Conservation (phyloP, 306 rosid genomes). For the Cicer pinnatifidum region DNA sequence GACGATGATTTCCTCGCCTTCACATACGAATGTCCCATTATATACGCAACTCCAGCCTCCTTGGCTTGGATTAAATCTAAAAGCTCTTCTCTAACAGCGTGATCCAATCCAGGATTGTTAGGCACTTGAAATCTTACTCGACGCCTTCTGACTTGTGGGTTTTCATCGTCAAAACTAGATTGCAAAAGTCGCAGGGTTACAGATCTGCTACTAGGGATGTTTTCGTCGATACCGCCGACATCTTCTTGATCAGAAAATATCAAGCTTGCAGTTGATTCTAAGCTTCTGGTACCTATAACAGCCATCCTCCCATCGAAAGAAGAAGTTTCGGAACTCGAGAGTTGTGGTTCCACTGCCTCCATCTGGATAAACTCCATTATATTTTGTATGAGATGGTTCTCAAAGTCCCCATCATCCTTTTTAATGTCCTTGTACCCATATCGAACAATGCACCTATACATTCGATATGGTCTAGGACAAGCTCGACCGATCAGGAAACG, state of each 20-base stretch:
- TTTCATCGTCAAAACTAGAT: constrained; percentile 68
- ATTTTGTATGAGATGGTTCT: constrained; percentile 72
- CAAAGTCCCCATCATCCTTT: constrained; percentile 72
- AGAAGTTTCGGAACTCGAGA: constrained; percentile 57
- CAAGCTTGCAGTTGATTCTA: constrained; percentile 56
- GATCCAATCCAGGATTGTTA: constrained; percentile 53
- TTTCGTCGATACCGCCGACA: constrained; percentile 40
- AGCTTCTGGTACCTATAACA: constrained; percentile 67
- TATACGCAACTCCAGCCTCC: constrained; percentile 81
- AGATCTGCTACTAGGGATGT: constrained; percentile 65
- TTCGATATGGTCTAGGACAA: constrained; percentile 76
- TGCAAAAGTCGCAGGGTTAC: constrained; percentile 57
- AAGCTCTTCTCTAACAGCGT: constrained; percentile 71
- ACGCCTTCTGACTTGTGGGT: constrained; percentile 59
- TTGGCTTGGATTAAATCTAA: constrained; percentile 71
- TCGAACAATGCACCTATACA: constrained; percentile 84
- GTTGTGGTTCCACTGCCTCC: constrained; percentile 76
- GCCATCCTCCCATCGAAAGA: constrained; percentile 75
- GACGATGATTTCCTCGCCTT: constrained; percentile 81
- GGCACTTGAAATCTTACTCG: constrained; percentile 68
- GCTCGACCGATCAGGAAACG: constrained; percentile 83
- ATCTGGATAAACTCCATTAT: constrained; percentile 79
- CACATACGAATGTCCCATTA: constrained; percentile 78
- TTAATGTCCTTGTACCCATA: constrained; percentile 86
- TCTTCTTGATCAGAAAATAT: constrained; percentile 56